A percentile compares a stretch with the other conserved stretches of the same genome.
phyloP scores from a whole-genome alignment of 352 stramenopile genomes.

The Peronosclerospora sorghi region DNA sequence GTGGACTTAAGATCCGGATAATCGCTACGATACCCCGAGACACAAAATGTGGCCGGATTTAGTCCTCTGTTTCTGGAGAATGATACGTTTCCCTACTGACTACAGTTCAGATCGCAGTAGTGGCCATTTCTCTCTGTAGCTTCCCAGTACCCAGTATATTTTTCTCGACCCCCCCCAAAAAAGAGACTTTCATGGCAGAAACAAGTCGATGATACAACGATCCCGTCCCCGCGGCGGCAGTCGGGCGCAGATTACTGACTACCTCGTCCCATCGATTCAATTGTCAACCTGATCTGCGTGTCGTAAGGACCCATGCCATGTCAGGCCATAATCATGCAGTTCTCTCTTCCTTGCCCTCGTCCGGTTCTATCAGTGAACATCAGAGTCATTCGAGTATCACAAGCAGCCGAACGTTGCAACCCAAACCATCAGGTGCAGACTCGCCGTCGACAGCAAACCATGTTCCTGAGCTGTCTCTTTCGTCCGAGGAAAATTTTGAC shows the following conservation, averaged over 20 bases:
- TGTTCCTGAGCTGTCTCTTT: slow-evolving; percentile 23
- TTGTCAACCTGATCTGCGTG: slow-evolving; percentile 18
- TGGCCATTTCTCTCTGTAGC: background rate
- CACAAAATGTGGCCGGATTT: no score
- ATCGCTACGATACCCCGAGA: no score
- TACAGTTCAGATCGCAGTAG: background rate
- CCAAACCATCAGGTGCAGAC: slow-evolving; percentile 7
- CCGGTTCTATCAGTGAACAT: slow-evolving; percentile 10
- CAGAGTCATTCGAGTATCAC: slow-evolving; percentile 15
- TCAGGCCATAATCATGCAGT: slow-evolving; percentile 8
- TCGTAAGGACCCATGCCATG: slow-evolving; percentile 22
- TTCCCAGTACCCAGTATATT: no score
- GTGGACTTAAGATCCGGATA: no score
- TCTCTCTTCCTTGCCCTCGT: background rate
- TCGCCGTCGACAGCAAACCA: slow-evolving; percentile 10
- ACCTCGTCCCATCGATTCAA: slow-evolving; percentile 7
- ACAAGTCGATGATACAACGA: slow-evolving; percentile 15
- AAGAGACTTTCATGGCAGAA: slow-evolving; percentile 7
- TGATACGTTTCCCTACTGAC: no score
- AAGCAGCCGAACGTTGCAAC: slow-evolving; percentile 3
- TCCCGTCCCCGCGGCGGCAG: slow-evolving; percentile 13
- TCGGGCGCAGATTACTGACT: slow-evolving; percentile 1
- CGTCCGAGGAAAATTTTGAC: slow-evolving; percentile 12
- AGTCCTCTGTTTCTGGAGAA: no score
- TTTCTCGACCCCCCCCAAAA: no score